Percentiles rank a stretch among this genome's conserved stretches.
Evolutionary conservation across 441 rosid species (phyloP).

Genomic region (Macaranga tanarius): DNA sequence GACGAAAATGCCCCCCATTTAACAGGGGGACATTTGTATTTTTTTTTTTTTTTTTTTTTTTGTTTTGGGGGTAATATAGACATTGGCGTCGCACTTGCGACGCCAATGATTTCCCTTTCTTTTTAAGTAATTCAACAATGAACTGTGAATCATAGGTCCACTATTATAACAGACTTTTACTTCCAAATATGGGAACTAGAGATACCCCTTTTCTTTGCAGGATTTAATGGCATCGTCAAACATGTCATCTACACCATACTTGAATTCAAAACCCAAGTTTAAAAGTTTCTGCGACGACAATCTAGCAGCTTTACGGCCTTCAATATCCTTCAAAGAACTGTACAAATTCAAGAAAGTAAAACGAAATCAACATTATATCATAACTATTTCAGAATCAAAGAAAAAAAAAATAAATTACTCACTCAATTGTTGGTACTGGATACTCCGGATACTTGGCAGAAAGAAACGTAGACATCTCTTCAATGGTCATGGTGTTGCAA

Average conservation of each 20-base stretch:
- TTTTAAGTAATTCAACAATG: too few relatives aligned
- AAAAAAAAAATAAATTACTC: slow-evolving; percentile 13
- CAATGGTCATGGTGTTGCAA: slow-evolving; percentile 20
- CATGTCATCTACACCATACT: slow-evolving; percentile 34
- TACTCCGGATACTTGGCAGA: slow-evolving; percentile 31
- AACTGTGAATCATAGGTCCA: background rate
- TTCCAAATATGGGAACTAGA: background rate
- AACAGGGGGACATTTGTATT: too few relatives aligned
- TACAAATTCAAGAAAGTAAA: background rate
- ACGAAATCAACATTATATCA: too few relatives aligned
- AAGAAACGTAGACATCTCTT: slow-evolving; percentile 30
- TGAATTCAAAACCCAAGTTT: slow-evolving; percentile 36
- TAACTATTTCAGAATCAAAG: background rate
- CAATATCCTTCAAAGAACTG: slow-evolving; percentile 28
- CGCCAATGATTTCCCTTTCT: too few relatives aligned
- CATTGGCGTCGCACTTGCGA: too few relatives aligned
- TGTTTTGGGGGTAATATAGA: too few relatives aligned
- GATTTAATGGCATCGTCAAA: slow-evolving; percentile 39
- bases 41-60: too few relatives aligned
- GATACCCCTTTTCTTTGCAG: slow-evolving; percentile 35
- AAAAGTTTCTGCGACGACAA: slow-evolving; percentile 36
- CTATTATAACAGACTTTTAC: too few relatives aligned
- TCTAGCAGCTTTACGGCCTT: background rate
- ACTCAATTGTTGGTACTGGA: slow-evolving; percentile 35
- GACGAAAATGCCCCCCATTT: too few relatives aligned